A percentile compares a stretch with the other conserved stretches of the same genome.
Evolutionary conservation across 306 rosid genomes (phyloP).

Genomic region (Vigna unguiculata): DNA sequence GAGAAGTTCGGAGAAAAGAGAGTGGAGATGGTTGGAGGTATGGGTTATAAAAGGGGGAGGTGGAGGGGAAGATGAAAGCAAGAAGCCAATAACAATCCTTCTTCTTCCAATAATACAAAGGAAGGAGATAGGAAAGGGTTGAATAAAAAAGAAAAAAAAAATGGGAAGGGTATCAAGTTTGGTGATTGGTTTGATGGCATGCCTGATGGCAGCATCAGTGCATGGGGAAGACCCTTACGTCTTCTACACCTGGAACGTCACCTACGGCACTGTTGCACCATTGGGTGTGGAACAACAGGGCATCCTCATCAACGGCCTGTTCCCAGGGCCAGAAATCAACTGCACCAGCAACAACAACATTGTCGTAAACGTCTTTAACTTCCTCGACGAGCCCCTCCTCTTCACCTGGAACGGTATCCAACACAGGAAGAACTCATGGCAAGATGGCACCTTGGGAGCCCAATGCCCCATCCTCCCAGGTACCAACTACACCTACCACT

Average conservation of each 20-base stretch:
- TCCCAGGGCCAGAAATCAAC: conserved; percentile 84
- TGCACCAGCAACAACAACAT: conserved; percentile 80
- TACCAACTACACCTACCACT: conserved; percentile 71
- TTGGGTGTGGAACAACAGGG: conserved; percentile 75
- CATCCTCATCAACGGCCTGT: conserved; percentile 77
- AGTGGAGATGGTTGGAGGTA: conserved; percentile 1
- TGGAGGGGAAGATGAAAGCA: neutral
- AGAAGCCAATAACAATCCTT: conserved; percentile 31
- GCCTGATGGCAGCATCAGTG: conserved; percentile 50
- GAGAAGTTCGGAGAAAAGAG: conserved; percentile 38
- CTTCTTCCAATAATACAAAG: conserved; percentile 49
- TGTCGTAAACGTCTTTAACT: conserved; percentile 70
- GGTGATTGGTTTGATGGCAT: conserved; percentile 41
- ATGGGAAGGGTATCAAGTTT: conserved; percentile 28
- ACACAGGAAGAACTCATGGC: conserved; percentile 89
- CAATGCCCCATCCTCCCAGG: conserved; percentile 83
- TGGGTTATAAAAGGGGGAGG: conserved; percentile 52
- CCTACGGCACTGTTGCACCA: conserved; percentile 77
- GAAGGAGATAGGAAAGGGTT: conserved; percentile 47
- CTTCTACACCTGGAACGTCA: conserved; percentile 77
- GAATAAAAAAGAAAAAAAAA: neutral
- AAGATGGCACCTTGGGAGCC: conserved; percentile 74
- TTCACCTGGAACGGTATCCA: conserved; percentile 83
- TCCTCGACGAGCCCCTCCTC: conserved; percentile 82
- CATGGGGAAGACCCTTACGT: conserved; percentile 71